Base-by-base conservation (phyloP, 208 protist species). In the Blastocrithidia nonstop region DNA sequence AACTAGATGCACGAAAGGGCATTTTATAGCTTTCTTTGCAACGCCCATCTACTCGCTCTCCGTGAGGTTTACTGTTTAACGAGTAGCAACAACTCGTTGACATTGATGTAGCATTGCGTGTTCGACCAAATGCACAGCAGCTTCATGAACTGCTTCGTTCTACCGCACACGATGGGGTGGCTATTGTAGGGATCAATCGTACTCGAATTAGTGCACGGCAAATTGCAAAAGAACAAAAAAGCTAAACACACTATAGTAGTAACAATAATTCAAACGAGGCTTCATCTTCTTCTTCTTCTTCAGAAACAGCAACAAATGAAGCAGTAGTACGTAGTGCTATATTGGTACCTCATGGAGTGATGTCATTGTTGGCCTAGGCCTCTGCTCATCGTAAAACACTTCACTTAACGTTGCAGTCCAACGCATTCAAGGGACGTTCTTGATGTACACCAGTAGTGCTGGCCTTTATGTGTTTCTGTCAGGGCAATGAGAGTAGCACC, bases 41-140 rank as follows among this genome's bases (percentile, higher is more conserved):
- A 21, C 62, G 78, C 8, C 56, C 65, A 6, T 61, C 63, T 15
- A 6, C 50, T 9, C 36, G 50, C 23, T 58, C 61, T 6, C 58
- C 78, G 16, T 80, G 66, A 70, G 78, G 78, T 3, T 48, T 88
- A 23, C 50, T 88, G 37, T 69, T 88, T 44, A 88, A 78, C 54
- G 69, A 79, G 36, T 54, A 57, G 27, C 67, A 61, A 15, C 40
- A 45, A 1, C 43, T 88, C 24, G 61, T 88, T 8, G 72, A 70
- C 38, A 53, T 88, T 21, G 78, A 88, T 41, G 51, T 70, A 13
- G 50, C 59, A 9, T 46, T 88, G 45, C 78, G 78, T 13, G 49
- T 63, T 8, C 61, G 57, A 22, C 37, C 56, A 4, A 53, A 57
- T 24, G 70, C 66, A 6, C 56, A 59, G 21, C 44, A 69, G 50